Base-by-base conservation (phyloP, 352 stramenopile species). In the Albugo laibachii region DNA sequence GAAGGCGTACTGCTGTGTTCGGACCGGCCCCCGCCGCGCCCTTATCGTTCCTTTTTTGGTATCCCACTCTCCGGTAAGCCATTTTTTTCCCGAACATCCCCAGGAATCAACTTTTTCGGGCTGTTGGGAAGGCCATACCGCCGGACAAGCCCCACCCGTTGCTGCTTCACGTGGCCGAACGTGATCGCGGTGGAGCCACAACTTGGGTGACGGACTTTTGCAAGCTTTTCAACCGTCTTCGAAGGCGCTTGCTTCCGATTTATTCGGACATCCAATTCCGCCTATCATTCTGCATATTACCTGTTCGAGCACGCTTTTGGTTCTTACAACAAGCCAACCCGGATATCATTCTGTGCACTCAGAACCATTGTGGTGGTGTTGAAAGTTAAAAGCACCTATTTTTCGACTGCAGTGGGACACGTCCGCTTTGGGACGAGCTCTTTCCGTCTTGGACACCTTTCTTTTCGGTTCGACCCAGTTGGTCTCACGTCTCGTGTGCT, bases 251-350 rank as follows among this genome's bases (percentile, higher is more conserved):
- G 49, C 35, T 55, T 4, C 49, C 41, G 11, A 27, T 54, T 15
- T 55, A 45, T 39, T 43, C 49, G 11, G 49, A 55, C 15, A 20
- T 55, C 13, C 49, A 55, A 41, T 55, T 50, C n/a, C 49, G 49
- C n/a, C 43, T 55, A n/a, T 21, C 49, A 20, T 55, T 50, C 16
- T 37, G 49, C 2, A 36, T 55, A 5, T 40, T 55, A 36, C 49
- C 49, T 1, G 41, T 55, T 35, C 49, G 42, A 38, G 48, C 49
- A 39, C 41, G 41, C 5, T 55, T 55, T 45, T 43, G 49, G 49
- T 55, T 55, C n/a, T 18, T 55, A 39, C 36, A 55, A 34, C n/a
- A 20, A 11, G 14, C 49, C 36, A 38, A 38, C 21, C 41, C 49
- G 1, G n/a, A 27, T 10, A 50, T 55, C 31, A 21, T 12, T 11